Conservation (phyloP, 2,329 filamentous ascomycete genomes). For the Seiridium unicorne region DNA sequence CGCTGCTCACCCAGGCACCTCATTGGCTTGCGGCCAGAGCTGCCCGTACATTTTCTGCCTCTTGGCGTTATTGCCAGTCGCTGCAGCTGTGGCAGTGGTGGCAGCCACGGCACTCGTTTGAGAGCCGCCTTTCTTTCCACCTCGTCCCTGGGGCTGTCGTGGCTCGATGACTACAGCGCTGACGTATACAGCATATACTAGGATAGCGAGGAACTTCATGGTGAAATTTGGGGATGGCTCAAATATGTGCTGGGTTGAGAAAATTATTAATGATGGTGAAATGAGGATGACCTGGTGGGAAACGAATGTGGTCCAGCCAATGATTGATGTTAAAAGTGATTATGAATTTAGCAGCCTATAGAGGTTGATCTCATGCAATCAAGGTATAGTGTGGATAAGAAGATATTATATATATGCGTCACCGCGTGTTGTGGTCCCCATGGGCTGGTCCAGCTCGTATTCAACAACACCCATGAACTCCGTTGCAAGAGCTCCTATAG, state of each 20-base stretch:
- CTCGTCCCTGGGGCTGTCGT: not conserved
- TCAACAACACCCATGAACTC: not conserved
- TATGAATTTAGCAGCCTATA: not conserved
- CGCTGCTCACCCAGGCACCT: too few relatives aligned
- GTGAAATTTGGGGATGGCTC: not conserved
- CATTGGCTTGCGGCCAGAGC: too few relatives aligned
- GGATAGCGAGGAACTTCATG: slow-evolving; percentile 1
- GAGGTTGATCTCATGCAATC: not conserved
- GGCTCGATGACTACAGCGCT: not conserved
- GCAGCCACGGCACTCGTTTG: not conserved
- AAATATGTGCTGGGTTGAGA: not conserved
- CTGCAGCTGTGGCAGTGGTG: not conserved
- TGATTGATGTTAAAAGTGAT: not conserved
- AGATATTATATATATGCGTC: not conserved
- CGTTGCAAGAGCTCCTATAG: not conserved
- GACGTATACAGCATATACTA: not conserved
- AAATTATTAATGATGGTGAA: not conserved
- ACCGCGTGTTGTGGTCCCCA: not conserved
- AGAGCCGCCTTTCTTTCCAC: not conserved
- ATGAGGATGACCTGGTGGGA: not conserved
- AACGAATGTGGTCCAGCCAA: slow-evolving; percentile 1
- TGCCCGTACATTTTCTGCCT: not conserved
- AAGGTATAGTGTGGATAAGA: too few relatives aligned
- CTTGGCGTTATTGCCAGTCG: not conserved
- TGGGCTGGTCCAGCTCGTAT: not conserved